Evolutionary conservation across 2,329 filamentous ascomycete species (phyloP), one percentile per base, ranked within the genome.

Genomic region (Aspergillus vadensis): DNA sequence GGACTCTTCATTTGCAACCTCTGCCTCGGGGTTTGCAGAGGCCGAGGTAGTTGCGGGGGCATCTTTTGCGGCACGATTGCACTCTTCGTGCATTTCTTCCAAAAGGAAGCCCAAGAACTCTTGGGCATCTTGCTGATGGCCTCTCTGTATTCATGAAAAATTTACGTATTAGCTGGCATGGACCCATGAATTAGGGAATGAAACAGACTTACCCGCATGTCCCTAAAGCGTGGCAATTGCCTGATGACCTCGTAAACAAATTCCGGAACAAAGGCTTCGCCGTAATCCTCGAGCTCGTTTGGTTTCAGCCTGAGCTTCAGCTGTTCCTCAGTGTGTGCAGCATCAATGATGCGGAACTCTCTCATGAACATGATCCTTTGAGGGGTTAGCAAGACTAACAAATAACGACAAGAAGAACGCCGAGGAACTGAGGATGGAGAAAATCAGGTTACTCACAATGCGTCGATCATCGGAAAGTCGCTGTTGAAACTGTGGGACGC

Each of bases 111-210:
- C 94, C 23, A 99, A 81, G 68, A 99, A 99, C 72, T 99, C 95
- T 73, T 99, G 92, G 1, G 95, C 95, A 79, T 99, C 95, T 81
- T 99, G 94, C 75, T 99, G 95, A 69, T 97, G 94, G 15, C 95
- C 95, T 62, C 92, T 90, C 88, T 92, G 14, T 21, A 55, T 10
- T 15, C 25, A 25, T 0, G 14, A 14, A 25, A 65, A 44, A 61
- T 54, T 54, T 30, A 50, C 30, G 30, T 27, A 41, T 57, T 23
- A 55, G 49, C 10, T 12, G 5, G 5, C 52, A 21, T 19, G 15
- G 44, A 8, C 43, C 23, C n/a, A 15, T 21, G 8, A 23, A 19
- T 36, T 17, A 32, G 19, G 19, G 21, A 8, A 17, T 43, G 41
- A 12, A 25, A 51, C 4, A 43, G 47, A 80, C 88, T 76, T 82